A percentile compares a stretch with the other conserved stretches of the same genome.
Conservation (phyloP, 768 basidiomycete genomes). For the Boletus vinaceobasis region DNA sequence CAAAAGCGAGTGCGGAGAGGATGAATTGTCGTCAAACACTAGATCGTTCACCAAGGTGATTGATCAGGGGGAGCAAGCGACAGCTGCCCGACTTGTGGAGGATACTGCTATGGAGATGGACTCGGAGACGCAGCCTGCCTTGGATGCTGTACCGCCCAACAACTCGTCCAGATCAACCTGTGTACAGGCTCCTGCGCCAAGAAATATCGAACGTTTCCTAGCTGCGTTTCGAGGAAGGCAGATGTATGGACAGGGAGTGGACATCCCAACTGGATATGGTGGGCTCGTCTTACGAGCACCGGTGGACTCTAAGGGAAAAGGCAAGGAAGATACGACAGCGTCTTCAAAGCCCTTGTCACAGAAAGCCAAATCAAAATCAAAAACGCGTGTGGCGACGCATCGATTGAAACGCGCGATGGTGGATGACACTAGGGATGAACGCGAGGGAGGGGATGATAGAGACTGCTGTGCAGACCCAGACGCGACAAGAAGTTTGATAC, state of each 20-base stretch:
- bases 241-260: conserved; percentile 62
- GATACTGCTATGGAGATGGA: neutral
- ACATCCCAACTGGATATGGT: conserved; percentile 61
- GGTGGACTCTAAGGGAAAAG: conserved; percentile 10
- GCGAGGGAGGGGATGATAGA: conserved; percentile 22
- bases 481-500: conserved; percentile 37
- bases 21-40: neutral
- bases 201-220: conserved; percentile 30
- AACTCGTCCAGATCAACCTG: neutral
- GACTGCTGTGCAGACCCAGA: conserved; percentile 12
- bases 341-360: conserved; percentile 1
- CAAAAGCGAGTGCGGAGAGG: neutral
- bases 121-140: conserved; percentile 12
- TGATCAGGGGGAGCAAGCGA: neutral
- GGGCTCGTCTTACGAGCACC: conserved; percentile 56
- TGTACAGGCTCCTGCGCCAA: neutral
- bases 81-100: neutral
- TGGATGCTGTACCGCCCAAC: neutral
- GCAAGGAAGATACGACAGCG: conserved; percentile 10
- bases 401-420: conserved; percentile 23
- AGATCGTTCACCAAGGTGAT: neutral
- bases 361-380: conserved; percentile 12
- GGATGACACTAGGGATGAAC: conserved; percentile 29
- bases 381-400: conserved; percentile 9
- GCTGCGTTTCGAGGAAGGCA: conserved; percentile 76